Base-by-base conservation (phyloP, 805 yeast species). In the Lipomyces mesembrius region DNA sequence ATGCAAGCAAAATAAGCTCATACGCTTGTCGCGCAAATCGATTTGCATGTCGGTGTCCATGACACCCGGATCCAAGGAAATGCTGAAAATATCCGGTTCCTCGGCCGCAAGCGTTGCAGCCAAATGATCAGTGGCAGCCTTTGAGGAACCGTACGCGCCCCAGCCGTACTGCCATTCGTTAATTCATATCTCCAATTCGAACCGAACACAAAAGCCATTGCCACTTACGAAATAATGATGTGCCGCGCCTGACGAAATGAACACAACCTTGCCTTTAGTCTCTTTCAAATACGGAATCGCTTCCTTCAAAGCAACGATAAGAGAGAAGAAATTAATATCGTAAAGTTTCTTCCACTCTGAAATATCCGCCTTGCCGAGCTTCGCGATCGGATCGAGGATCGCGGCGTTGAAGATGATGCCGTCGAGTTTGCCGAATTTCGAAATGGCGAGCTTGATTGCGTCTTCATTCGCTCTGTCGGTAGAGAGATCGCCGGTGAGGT, bases 61-160 rank as follows among this genome's bases (percentile, higher is more conserved):
- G 1, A 92, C 96, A 3, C 99, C 98, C 0, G 98, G 98, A 0
- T 97, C 97, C 29, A 95, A 83, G 0, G 97, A 82, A 11, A 92
- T 79, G 2, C 89, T 81, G 46, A 79, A 77, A n/a, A 92, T 78
- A 0, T 79, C 82, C 0, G 82, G 79, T 75, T 90, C 92, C 74
- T 92, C 97, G 5, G 79, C 80, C 0, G 91, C 88, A 17, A 94
- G 76, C 14, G 90, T 85, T 58, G 79, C 75, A 6, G 91, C 87
- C 61, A 92, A 83, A 73, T 88, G 92, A 77, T 94, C 92, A 60
- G 94, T 75, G 0, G 98, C 97, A 0, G 98, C 97, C 77, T 94
- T 94, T 6, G 97, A 88, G 3, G 93, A 80, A 0, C 97, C 97
- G 74, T 94, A 94, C 4, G 97, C 96, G 20, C 89, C 89, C 98